Base-by-base conservation (phyloP, 176 grass and related monocot genomes). In the Poa annua region DNA sequence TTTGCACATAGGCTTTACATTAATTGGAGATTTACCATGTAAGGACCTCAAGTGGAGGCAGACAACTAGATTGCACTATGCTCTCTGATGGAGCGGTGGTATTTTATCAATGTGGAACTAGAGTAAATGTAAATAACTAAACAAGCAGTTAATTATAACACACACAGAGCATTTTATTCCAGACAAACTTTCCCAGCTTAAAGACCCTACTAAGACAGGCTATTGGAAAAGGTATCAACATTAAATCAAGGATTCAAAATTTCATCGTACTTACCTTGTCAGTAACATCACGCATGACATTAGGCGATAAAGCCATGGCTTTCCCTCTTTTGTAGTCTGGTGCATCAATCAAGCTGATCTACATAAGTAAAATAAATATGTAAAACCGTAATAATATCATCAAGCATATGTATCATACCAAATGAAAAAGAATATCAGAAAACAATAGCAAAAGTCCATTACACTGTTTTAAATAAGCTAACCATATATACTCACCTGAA, bases 281-380 rank as follows among this genome's bases (percentile, higher is more conserved):
- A 77, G 38, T 91, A 62, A 80, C 63, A 90, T 98, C 96, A 83
- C 90, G 85, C 90, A 98, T 93, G 51, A 95, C 86, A 88, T 95
- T 98, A 88, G 90, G 88, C 13, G 96, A 91, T 68, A 93, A 90
- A 76, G 87, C 57, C 81, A 90, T 95, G 48, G 92, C 88, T 68
- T 84, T 90, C 88, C 86, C 92, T 85, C 90, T 93, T 80, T 41
- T 90, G 50, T 86, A 84, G 66, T 93, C 90, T 54, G 90, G 92
- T 83, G 91, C 90, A 61, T 98, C 96, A 56, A 98, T 91, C 85
- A 98, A 98, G 78, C 96, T 98, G 80, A 93, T 98, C 96, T 98
- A 63, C 19, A 68, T 80, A 78, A 85, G 59, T 20, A 69, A 84
- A 83, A 1, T 49, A 51, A 17, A 62, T 11, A 1, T 63, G n/a